Evolutionary conservation across 441 rosid genomes (phyloP), one percentile per base, ranked within the genome.

Genomic region (Manihot esculenta): DNA sequence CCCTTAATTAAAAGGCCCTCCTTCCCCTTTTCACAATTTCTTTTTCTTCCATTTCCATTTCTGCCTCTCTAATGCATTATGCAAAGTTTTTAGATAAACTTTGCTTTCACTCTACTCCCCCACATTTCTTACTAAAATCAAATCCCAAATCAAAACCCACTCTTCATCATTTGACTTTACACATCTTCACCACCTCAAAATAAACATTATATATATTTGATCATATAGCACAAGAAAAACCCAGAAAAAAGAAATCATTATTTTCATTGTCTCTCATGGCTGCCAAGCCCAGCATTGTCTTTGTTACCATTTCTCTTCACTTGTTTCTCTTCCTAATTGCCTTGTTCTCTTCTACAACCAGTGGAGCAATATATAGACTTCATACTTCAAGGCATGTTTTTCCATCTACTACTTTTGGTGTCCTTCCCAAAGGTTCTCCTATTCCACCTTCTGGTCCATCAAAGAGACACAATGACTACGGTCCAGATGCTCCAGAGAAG

Each of bases 371-470:
- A 14, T 63, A 68, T 35, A 60, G 70, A 62, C 63, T 56, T 49
- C 62, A 20, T 38, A 60, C 41, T 65, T 30, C 57, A 33, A 69
- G 44, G 41, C 53, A 15, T 56, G 51, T 24, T 68, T 42, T 44
- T 56, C 26, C 62, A 26, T 62, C 45, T 23, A 21, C 15, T 0
- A 8, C 42, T 41, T 70, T 23, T 45, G 27, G 18, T 64, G 10
- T 67, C 49, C 55, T 68, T 38, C 70, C 82, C 5, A 79, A 41
- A 69, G 72, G 35, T 4, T 9, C 1, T 44, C 76, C 71, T 9
- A 13, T 86, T 74, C 86, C 90, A 30, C 82, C 87, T 72, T 86
- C 92, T 4, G 86, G 74, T 60, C 90, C 92, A 47, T 83, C 90
- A 8, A 64, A 27, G 64, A 77, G 84, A 54, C 87, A 80, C 75